phyloP scores from a whole-genome alignment of 495 filamentous ascomycete species.

The Aspergillus wentii region DNA sequence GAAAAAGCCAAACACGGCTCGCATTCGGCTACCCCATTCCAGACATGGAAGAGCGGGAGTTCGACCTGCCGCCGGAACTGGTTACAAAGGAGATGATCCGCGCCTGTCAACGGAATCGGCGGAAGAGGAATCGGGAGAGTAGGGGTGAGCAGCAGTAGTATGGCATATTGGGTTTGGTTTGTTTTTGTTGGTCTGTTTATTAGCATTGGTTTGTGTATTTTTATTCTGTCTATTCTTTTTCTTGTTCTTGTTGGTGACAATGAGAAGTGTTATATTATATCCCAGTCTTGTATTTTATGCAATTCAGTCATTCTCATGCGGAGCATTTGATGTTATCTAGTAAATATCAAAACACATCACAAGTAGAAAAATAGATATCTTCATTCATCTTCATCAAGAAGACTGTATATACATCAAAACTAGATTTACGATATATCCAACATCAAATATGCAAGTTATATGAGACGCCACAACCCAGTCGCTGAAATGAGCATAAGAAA shows the following conservation, averaged over 20 bases:
- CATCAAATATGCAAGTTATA: too few relatives aligned
- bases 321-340: too few relatives aligned
- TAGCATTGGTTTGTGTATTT: too few relatives aligned
- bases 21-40: conserved; percentile 85
- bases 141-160: conserved; percentile 5
- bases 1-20: conserved; percentile 48
- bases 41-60: conserved; percentile 63
- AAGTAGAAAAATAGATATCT: too few relatives aligned
- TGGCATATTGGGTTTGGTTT: too few relatives aligned
- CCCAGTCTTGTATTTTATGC: too few relatives aligned
- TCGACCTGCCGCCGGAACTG: conserved; percentile 67
- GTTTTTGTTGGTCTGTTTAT: conserved; percentile 1
- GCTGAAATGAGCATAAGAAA: neutral
- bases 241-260: too few relatives aligned
- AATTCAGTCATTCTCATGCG: too few relatives aligned
- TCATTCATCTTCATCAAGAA: neutral
- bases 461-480: too few relatives aligned
- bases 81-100: conserved; percentile 63
- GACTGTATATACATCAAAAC: neutral
- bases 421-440: too few relatives aligned
- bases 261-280: too few relatives aligned
- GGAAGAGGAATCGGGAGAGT: conserved; percentile 36
- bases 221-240: neutral
- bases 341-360: too few relatives aligned
- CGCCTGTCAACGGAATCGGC: conserved; percentile 58